phyloP scores from a whole-genome alignment of 345 rosid genomes.

The Populus alba region DNA sequence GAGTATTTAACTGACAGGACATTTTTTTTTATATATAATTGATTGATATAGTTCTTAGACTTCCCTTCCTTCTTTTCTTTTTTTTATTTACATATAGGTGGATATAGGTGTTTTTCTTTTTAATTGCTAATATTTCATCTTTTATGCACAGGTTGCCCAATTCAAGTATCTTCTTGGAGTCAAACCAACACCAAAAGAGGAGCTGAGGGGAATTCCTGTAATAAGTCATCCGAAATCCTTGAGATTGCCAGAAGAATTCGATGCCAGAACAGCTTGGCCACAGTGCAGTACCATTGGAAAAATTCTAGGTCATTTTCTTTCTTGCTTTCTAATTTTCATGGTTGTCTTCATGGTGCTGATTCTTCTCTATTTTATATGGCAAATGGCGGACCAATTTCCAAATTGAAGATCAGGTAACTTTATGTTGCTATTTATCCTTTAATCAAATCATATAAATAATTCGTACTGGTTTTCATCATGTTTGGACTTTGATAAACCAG shows the following conservation, averaged over 20 bases:
- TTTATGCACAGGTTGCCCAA: slow-evolving; percentile 59
- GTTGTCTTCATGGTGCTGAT: slow-evolving; percentile 30
- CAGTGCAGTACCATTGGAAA: slow-evolving; percentile 75
- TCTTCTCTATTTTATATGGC: slow-evolving; percentile 24
- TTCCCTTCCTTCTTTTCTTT: neutral
- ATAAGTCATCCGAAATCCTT: slow-evolving; percentile 58
- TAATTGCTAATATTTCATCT: slow-evolving; percentile 8
- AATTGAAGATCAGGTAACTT: slow-evolving; percentile 73
- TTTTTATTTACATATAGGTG: no score
- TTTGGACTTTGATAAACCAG: slow-evolving; percentile 39
- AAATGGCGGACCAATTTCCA: slow-evolving; percentile 31
- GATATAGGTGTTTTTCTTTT: neutral
- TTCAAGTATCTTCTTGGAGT: slow-evolving; percentile 84
- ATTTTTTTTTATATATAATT: no score
- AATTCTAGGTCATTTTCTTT: slow-evolving; percentile 61
- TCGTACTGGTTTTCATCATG: slow-evolving; percentile 15
- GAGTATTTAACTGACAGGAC: slow-evolving; percentile 18
- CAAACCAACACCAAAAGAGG: slow-evolving; percentile 58
- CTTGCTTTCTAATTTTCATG: neutral
- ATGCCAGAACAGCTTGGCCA: slow-evolving; percentile 85
- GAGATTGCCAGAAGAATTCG: slow-evolving; percentile 66
- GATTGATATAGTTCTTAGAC: neutral
- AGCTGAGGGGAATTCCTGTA: slow-evolving; percentile 57
- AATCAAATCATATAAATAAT: neutral
- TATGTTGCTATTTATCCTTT: slow-evolving; percentile 10